Conservation (phyloP, 176 grass and related monocot genomes). For the Stipa capillata region DNA sequence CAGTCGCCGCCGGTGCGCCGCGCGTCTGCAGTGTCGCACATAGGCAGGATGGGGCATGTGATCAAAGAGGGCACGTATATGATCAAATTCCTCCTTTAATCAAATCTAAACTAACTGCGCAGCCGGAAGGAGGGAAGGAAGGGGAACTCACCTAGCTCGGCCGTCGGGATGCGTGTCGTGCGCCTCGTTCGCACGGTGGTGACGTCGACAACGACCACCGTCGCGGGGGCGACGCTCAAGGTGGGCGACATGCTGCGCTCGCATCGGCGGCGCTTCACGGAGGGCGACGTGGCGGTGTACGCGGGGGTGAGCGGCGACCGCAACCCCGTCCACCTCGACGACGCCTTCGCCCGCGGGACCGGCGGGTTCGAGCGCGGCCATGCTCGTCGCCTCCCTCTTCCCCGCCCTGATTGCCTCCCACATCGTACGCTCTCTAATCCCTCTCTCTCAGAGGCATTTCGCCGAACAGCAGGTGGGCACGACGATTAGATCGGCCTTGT, state of each 20-base stretch:
- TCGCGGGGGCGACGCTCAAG: background rate
- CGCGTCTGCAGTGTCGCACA: no score
- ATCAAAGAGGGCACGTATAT: no score
- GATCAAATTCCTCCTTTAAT: no score
- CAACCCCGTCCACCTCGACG: constrained; percentile 65
- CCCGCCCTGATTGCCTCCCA: constrained; percentile 49
- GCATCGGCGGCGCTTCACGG: constrained; percentile 44
- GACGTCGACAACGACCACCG: background rate
- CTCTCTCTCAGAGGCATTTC: constrained; percentile 7
- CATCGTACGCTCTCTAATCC: constrained; percentile 13
- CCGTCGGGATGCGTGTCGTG: background rate
- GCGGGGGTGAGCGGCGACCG: constrained; percentile 48
- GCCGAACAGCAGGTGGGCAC: constrained; percentile 6
- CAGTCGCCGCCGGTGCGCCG: no score
- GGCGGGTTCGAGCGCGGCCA: constrained; percentile 44
- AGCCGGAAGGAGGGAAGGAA: no score
- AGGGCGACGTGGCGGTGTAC: constrained; percentile 38
- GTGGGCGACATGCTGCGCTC: constrained; percentile 22
- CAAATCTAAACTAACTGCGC: no score
- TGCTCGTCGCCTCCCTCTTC: constrained; percentile 71
- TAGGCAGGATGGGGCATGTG: no score
- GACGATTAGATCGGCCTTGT: background rate
- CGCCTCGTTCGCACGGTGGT: constrained; percentile 2
- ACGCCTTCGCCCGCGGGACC: constrained; percentile 16
- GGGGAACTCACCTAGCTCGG: background rate